phyloP scores from a whole-genome alignment of 768 basidiomycete genomes.

The Tephrocybe rancida region DNA sequence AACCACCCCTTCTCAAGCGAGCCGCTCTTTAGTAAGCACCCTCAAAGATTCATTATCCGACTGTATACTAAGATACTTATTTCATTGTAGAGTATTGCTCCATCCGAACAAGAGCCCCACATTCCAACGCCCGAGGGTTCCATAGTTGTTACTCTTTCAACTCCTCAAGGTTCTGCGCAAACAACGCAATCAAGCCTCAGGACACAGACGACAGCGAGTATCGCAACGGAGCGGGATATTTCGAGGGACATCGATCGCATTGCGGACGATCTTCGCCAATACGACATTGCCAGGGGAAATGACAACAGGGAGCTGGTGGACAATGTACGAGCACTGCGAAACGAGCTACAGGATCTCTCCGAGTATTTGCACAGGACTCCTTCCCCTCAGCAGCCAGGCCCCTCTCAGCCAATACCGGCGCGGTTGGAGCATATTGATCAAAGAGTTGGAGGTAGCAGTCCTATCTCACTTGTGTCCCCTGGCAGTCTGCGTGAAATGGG shows the following conservation, averaged over 20 bases:
- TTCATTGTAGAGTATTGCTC: neutral
- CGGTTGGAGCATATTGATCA: conserved; percentile 35
- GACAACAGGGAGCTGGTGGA: conserved; percentile 68
- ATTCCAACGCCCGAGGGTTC: conserved; percentile 40
- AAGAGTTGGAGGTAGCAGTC: conserved; percentile 46
- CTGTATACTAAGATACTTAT: neutral
- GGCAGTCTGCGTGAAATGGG: conserved; percentile 23
- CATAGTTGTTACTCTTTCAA: conserved; percentile 38
- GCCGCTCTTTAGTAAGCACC: conserved; percentile 17
- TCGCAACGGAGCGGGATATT: conserved; percentile 52
- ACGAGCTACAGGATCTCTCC: conserved; percentile 67
- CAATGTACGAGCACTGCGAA: conserved; percentile 69
- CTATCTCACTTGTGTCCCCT: conserved; percentile 34
- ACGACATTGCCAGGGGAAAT: conserved; percentile 59
- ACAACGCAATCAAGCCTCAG: conserved; percentile 36
- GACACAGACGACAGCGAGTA: conserved; percentile 36
- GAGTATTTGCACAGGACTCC: conserved; percentile 52
- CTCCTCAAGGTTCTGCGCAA: conserved; percentile 38
- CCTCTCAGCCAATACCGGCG: neutral
- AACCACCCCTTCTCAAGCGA: conserved; percentile 36
- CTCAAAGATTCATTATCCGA: conserved; percentile 6
- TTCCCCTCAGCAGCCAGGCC: conserved; percentile 26
- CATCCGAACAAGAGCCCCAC: conserved; percentile 23
- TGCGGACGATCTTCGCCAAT: conserved; percentile 56
- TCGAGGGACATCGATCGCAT: conserved; percentile 49